phyloP scores from a whole-genome alignment of 2,329 filamentous ascomycete species.

The Aspergillus novofumigatus region DNA sequence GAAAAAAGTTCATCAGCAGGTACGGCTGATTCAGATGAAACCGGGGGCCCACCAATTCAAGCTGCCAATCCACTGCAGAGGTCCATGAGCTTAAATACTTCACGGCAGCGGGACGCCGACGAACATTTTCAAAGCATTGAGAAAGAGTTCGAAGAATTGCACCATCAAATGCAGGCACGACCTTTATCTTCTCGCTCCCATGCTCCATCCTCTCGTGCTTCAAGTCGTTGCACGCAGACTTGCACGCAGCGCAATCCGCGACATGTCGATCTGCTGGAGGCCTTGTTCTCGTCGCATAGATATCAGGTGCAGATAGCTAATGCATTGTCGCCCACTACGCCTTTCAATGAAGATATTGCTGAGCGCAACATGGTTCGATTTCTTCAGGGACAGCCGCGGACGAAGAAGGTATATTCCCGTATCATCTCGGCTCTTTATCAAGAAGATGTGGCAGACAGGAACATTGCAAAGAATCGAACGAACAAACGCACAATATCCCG shows the following conservation, averaged over 20 bases:
- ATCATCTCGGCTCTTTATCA: slow-evolving; percentile 35
- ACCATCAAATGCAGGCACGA: slow-evolving; percentile 30
- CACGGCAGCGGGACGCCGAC: slow-evolving; percentile 22
- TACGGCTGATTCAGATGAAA: slow-evolving; percentile 8
- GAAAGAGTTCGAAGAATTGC: slow-evolving; percentile 36
- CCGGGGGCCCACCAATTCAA: neutral
- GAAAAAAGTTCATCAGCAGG: slow-evolving; percentile 19
- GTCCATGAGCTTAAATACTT: slow-evolving; percentile 12
- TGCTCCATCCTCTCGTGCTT: slow-evolving; percentile 20
- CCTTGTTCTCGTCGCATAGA: slow-evolving; percentile 33
- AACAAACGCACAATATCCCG: slow-evolving; percentile 19
- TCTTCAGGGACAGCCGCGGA: slow-evolving; percentile 24
- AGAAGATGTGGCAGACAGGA: slow-evolving; percentile 41
- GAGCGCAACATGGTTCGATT: slow-evolving; percentile 40
- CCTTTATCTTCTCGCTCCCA: slow-evolving; percentile 25
- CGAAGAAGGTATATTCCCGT: slow-evolving; percentile 25
- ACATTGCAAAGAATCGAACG: slow-evolving; percentile 28
- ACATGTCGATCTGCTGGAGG: slow-evolving; percentile 40
- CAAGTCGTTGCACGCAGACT: slow-evolving; percentile 14
- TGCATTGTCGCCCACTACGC: slow-evolving; percentile 27
- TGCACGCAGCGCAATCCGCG: slow-evolving; percentile 22
- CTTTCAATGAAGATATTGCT: slow-evolving; percentile 43
- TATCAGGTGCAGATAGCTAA: slow-evolving; percentile 20
- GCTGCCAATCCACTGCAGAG: slow-evolving; percentile 1
- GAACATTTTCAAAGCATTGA: slow-evolving; percentile 37